Evolutionary conservation across 169 alveolate species (phyloP), one percentile per base, ranked within the genome.

Genomic region (Cryptosporidium felis): DNA sequence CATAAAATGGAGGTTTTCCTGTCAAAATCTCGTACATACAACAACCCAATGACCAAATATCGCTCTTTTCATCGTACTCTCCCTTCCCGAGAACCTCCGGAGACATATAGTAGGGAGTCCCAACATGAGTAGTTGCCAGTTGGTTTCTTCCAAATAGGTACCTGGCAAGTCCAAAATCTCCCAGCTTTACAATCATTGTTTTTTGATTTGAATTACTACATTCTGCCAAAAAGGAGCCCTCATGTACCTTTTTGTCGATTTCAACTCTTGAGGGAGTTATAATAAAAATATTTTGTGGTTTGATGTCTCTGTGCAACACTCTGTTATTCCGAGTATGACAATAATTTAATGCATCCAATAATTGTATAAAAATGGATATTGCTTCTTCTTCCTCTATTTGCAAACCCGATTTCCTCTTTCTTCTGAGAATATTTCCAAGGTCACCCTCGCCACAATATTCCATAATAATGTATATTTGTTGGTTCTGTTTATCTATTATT

Each of bases 381-480:
- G 95, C 94, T 18, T 93, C 96, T 82, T 96, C 98, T 81, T 97
- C 99, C 45, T 95, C 94, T 36, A 97, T 92, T 80, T 89, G 88
- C 30, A 95, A 97, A 80, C 93, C 94, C 81, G 94, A 94, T 74
- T 91, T 92, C 81, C 92, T 94, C 60, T 94, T 94, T 82, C 93
- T 96, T 67, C 94, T 95, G 80, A 97, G 94, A 23, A 96, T 80
- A 56, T 95, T 88, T 8, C 97, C 97, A 61, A 97, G 91, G 80
- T 97, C 99, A 21, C 99, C 99, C 40, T 96, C 96, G 79, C 96
- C 99, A 80, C 99, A 96, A 90, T 93, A 97, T 91, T 97, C 99
- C 97, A 96, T 95, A 38, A 97, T 91, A 18, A 96, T 96, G 92
- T 93, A 97, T 18, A 96, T 92, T 62, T 94, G 95, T 40, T 95